Evolutionary conservation across 2,329 filamentous ascomycete genomes (phyloP).

Genomic region (Aureobasidium mangrovei): DNA sequence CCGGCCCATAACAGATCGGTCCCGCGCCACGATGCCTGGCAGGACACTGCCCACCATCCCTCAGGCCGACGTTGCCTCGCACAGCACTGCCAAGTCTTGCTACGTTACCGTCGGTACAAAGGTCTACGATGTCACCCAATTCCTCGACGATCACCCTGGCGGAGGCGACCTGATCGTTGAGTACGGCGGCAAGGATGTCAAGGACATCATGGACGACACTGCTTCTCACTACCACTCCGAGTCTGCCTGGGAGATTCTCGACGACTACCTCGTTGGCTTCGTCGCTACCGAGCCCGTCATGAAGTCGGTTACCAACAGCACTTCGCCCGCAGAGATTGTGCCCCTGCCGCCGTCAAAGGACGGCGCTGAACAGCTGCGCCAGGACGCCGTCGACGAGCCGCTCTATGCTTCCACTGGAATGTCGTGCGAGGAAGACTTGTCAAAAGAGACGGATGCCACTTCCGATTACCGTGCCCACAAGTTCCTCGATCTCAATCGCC

Average conservation of each 20-base stretch:
- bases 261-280: slow-evolving; percentile 79
- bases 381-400: slow-evolving; percentile 33
- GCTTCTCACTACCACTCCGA: slow-evolving; percentile 81
- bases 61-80: slow-evolving; percentile 67
- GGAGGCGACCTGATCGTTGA: slow-evolving; percentile 81
- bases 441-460: slow-evolving; percentile 67
- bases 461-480: slow-evolving; percentile 83
- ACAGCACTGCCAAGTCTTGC: slow-evolving; percentile 74
- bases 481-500: slow-evolving; percentile 81
- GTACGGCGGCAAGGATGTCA: slow-evolving; percentile 80
- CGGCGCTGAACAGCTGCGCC: slow-evolving; percentile 40
- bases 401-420: slow-evolving; percentile 66
- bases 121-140: slow-evolving; percentile 91
- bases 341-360: slow-evolving; percentile 43
- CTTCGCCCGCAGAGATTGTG: slow-evolving; percentile 41
- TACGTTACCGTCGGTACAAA: slow-evolving; percentile 85
- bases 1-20: not conserved
- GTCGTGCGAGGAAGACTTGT: slow-evolving; percentile 79
- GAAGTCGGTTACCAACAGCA: slow-evolving; percentile 41
- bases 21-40: slow-evolving; percentile 54
- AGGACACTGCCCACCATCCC: slow-evolving; percentile 77
- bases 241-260: slow-evolving; percentile 88
- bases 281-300: slow-evolving; percentile 53
- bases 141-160: slow-evolving; percentile 83
- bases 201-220: slow-evolving; percentile 71